These are phyloP conservation scores for Dacryopinax spathularia DNA, from an alignment of 768 basidiomycete species.

Conservation along the genomic window DNA sequence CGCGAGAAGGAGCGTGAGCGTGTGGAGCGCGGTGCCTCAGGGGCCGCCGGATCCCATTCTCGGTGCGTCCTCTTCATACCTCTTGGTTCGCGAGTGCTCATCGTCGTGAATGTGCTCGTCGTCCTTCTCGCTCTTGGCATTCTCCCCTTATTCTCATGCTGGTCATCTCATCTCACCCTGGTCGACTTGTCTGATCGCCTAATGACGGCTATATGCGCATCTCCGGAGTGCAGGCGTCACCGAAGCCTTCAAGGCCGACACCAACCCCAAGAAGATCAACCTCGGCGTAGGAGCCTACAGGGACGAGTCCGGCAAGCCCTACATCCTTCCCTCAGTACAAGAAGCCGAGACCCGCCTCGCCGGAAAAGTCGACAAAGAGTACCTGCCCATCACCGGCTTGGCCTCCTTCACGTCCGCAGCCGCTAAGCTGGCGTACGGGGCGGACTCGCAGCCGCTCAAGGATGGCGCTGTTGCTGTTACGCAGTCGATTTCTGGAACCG, in stretches of 20 bases:
- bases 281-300: slow-evolving; percentile 95
- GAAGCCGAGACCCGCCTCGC: slow-evolving; percentile 61
- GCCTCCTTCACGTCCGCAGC: slow-evolving; percentile 74
- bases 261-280: slow-evolving; percentile 85
- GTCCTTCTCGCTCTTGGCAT: not conserved
- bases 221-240: slow-evolving; percentile 47
- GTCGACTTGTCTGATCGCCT: not conserved
- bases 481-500: slow-evolving; percentile 95
- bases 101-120: not conserved
- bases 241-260: slow-evolving; percentile 95
- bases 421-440: slow-evolving; percentile 80
- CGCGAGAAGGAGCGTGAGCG: too few species aligned
- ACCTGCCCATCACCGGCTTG: slow-evolving; percentile 88
- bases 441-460: slow-evolving; percentile 55
- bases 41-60: slow-evolving; percentile 91
- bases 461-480: slow-evolving; percentile 67
- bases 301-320: slow-evolving; percentile 88
- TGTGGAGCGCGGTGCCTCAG: slow-evolving; percentile 69
- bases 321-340: slow-evolving; percentile 76
- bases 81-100: too few species aligned
- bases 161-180: not conserved
- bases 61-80: slow-evolving; percentile 40
- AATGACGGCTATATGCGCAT: not conserved
- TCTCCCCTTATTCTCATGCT: slow-evolving; percentile 7
- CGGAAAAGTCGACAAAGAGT: slow-evolving; percentile 77